Evolutionary conservation across 2,329 filamentous ascomycete species (phyloP).

Genomic region (Pezicula carpinea): DNA sequence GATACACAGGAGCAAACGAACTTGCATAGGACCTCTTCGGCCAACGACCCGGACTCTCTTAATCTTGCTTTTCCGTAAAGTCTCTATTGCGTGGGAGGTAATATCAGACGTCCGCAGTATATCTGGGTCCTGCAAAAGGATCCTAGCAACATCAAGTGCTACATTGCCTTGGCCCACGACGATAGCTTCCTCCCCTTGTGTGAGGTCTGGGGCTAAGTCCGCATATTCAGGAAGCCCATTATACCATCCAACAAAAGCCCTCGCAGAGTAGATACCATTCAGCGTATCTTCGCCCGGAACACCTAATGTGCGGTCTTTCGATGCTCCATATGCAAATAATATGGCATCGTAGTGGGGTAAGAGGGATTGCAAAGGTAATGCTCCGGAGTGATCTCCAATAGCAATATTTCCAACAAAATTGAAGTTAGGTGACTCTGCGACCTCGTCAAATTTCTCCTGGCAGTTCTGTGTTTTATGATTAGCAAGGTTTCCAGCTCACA

Average conservation of each 20-base stretch:
- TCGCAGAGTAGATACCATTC: slow-evolving; percentile 76
- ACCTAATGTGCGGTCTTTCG: slow-evolving; percentile 72
- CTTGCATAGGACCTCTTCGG: slow-evolving; percentile 82
- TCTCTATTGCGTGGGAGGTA: slow-evolving; percentile 73
- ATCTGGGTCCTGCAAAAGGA: slow-evolving; percentile 73
- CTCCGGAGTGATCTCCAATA: slow-evolving; percentile 54
- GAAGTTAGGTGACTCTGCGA: slow-evolving; percentile 77
- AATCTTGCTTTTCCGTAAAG: slow-evolving; percentile 66
- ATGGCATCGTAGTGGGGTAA: slow-evolving; percentile 86
- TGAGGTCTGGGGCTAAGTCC: slow-evolving; percentile 66
- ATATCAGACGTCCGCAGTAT: slow-evolving; percentile 80
- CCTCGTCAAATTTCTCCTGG: slow-evolving; percentile 86
- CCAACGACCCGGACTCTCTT: slow-evolving; percentile 84
- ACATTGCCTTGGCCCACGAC: slow-evolving; percentile 96
- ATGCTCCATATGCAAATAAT: slow-evolving; percentile 88
- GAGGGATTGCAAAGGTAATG: slow-evolving; percentile 62
- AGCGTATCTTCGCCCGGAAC: slow-evolving; percentile 74
- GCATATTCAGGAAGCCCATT: slow-evolving; percentile 87
- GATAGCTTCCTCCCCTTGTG: slow-evolving; percentile 73
- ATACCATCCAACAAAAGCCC: slow-evolving; percentile 97
- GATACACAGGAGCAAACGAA: slow-evolving; percentile 30
- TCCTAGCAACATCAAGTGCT: slow-evolving; percentile 86
- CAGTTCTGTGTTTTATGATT: slow-evolving; percentile 63
- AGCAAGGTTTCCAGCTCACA: slow-evolving; percentile 4
- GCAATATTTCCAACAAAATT: slow-evolving; percentile 88